These are phyloP conservation scores for Cephalotrichum gorgonifer DNA, from an alignment of 2,329 filamentous ascomycete species.

Conservation along the genomic window DNA sequence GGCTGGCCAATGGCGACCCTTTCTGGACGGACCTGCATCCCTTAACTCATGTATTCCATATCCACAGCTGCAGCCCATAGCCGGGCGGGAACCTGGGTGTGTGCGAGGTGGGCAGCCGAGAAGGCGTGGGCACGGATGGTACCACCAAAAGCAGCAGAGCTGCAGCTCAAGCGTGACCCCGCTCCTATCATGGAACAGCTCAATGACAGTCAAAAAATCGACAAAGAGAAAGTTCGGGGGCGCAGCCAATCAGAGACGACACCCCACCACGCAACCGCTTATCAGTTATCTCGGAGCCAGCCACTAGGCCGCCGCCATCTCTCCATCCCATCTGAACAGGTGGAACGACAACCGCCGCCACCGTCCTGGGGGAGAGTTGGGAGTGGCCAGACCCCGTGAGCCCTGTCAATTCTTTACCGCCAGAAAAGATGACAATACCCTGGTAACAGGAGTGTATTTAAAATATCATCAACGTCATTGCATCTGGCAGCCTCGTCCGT, in stretches of 20 bases:
- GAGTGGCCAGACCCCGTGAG: neutral
- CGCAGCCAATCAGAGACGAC: slow-evolving; percentile 1
- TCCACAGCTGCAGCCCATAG: neutral
- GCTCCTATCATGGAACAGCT: neutral
- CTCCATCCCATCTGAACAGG: neutral
- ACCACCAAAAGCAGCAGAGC: too few relatives aligned
- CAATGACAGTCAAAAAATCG: slow-evolving; percentile 21
- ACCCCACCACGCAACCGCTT: neutral
- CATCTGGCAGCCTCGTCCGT: too few relatives aligned
- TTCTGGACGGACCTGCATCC: slow-evolving; percentile 1
- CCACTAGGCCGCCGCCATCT: neutral
- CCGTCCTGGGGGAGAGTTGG: neutral
- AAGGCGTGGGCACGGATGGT: too few relatives aligned
- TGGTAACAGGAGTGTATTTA: too few relatives aligned
- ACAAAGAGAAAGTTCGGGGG: slow-evolving; percentile 12
- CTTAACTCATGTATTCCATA: neutral
- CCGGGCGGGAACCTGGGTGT: too few relatives aligned
- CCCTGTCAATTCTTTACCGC: too few relatives aligned
- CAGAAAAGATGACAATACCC: too few relatives aligned
- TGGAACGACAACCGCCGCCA: neutral
- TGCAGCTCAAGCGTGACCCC: neutral
- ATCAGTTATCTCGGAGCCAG: slow-evolving; percentile 4
- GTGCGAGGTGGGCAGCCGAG: too few relatives aligned
- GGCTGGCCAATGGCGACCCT: neutral
- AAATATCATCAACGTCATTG: too few relatives aligned